Evolutionary conservation across 73 alveolate genomes (phyloP).

Genomic region (Effrenium voratum): DNA sequence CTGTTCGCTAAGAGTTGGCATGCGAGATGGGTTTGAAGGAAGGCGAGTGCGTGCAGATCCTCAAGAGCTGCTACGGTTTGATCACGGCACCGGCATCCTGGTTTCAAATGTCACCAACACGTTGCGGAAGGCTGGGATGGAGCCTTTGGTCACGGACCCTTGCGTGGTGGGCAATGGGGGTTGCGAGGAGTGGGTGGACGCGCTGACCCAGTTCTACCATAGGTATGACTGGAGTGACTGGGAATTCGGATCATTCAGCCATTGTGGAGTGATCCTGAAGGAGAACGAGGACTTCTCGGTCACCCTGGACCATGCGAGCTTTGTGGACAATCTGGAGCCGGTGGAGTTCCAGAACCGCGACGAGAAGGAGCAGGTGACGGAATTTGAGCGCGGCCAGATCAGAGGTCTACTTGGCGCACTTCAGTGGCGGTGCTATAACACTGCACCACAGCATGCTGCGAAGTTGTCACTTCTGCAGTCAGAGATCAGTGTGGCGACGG

Average conservation of each 20-base stretch:
- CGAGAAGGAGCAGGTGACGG: neutral
- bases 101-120: neutral
- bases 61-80: neutral
- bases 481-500: neutral
- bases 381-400: neutral
- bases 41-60: neutral
- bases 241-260: neutral
- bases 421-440: conserved; percentile 12
- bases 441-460: neutral
- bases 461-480: neutral
- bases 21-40: neutral
- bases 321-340: neutral
- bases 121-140: neutral
- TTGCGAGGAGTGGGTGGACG: neutral
- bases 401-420: neutral
- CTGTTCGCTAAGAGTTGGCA: neutral
- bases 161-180: neutral
- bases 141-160: neutral
- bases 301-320: neutral
- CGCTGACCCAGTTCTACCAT: neutral
- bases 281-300: neutral
- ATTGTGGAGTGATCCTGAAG: neutral
- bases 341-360: neutral
- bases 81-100: neutral
- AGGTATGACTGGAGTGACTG: neutral